These are phyloP conservation scores for Metschnikowia peoriensis DNA, from an alignment of 805 yeast species.

Conservation along the genomic window DNA sequence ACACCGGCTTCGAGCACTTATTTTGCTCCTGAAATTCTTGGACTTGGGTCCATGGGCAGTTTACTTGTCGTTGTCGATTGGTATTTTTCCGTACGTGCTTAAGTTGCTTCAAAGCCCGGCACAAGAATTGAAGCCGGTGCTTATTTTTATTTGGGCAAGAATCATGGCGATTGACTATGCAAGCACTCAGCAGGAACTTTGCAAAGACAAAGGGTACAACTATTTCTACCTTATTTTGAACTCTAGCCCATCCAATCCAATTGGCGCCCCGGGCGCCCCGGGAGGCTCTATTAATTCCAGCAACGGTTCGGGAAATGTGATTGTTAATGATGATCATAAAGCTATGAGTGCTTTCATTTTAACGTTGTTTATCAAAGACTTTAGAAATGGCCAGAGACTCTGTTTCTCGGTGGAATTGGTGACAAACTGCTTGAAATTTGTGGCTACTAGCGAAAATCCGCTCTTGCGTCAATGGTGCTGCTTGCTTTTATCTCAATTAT, in stretches of 20 bases:
- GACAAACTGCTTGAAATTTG: slow-evolving; percentile 61
- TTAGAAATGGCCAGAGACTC: slow-evolving; percentile 72
- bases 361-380: slow-evolving; percentile 79
- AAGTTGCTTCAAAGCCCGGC: slow-evolving; percentile 92
- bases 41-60: slow-evolving; percentile 99
- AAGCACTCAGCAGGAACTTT: slow-evolving; percentile 86
- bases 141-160: slow-evolving; percentile 96
- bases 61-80: slow-evolving; percentile 85
- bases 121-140: slow-evolving; percentile 87
- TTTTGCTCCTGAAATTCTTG: slow-evolving; percentile 76
- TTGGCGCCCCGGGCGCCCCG: slow-evolving; percentile 32
- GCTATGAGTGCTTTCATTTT: slow-evolving; percentile 95
- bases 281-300: slow-evolving; percentile 24
- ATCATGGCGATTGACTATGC: slow-evolving; percentile 93
- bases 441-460: slow-evolving; percentile 77
- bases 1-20: slow-evolving; percentile 86
- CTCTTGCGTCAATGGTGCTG: slow-evolving; percentile 91
- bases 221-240: slow-evolving; percentile 82
- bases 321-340: slow-evolving; percentile 76
- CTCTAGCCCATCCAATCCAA: slow-evolving; percentile 30
- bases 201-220: slow-evolving; percentile 86
- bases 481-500: slow-evolving; percentile 70
- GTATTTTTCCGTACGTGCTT: slow-evolving; percentile 92
- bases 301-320: slow-evolving; percentile 23
- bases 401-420: slow-evolving; percentile 75